Conservation (phyloP, 495 filamentous ascomycete genomes). For the Penicillium subrubescens region DNA sequence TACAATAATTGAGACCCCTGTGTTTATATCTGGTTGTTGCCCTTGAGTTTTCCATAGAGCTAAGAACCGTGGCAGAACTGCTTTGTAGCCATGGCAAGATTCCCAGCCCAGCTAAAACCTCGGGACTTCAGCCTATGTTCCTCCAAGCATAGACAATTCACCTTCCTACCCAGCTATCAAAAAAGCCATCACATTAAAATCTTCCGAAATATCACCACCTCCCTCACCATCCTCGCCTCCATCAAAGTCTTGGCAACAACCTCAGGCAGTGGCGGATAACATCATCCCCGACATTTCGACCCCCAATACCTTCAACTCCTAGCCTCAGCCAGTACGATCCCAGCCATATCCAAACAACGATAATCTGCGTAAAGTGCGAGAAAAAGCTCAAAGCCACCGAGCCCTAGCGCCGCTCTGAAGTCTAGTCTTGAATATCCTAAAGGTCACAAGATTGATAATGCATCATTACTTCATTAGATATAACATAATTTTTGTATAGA, state of each 20-base stretch:
- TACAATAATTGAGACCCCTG: background rate
- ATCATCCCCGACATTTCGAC: conserved; percentile 5
- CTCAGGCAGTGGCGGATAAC: conserved; percentile 27
- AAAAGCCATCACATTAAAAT: background rate
- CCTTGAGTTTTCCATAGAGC: background rate
- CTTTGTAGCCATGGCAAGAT: background rate
- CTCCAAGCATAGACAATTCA: background rate
- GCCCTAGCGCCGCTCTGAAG: too few species aligned
- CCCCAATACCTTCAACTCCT: background rate
- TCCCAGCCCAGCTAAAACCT: too few species aligned
- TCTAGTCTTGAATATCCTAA: too few species aligned
- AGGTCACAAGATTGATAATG: too few species aligned
- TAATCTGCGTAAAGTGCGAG: conserved; percentile 73
- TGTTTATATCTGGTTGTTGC: background rate
- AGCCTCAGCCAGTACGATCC: background rate
- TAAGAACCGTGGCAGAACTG: background rate
- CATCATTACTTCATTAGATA: too few species aligned
- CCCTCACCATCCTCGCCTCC: background rate
- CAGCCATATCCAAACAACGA: conserved; percentile 35
- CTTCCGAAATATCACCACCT: background rate
- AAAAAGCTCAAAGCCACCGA: conserved; percentile 59
- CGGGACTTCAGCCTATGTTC: background rate
- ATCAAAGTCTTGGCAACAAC: conserved; percentile 21
- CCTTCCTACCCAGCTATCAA: background rate
- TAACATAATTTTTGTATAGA: too few species aligned